A percentile compares a stretch with the other conserved stretches of the same genome.
These are phyloP conservation scores for Monosporascus sp. DNA, from an alignment of 2,329 filamentous ascomycete genomes.

Conservation along the genomic window DNA sequence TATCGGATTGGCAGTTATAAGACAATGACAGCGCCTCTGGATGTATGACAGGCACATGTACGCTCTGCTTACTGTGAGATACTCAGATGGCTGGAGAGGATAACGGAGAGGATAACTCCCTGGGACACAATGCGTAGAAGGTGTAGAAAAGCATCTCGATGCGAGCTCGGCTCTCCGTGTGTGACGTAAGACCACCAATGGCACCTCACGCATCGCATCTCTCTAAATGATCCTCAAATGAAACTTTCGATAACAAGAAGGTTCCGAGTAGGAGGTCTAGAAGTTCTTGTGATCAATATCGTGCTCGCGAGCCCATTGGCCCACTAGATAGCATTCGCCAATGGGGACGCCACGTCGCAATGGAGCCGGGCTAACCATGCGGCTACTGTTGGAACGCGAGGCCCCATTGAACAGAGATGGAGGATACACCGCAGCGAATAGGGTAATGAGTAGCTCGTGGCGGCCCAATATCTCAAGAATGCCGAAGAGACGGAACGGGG, in stretches of 20 bases:
- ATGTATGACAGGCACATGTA: constrained; percentile 13
- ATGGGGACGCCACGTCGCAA: constrained; percentile 33
- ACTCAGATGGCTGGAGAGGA: constrained; percentile 23
- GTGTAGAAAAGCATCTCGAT: neutral
- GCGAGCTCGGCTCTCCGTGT: neutral
- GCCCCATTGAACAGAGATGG: constrained; percentile 6
- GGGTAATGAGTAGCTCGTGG: neutral
- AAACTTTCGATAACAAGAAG: constrained; percentile 18
- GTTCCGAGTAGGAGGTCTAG: constrained; percentile 22
- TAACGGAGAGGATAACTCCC: neutral
- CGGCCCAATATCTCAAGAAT: neutral
- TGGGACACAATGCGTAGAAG: neutral
- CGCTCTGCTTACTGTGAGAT: constrained; percentile 14
- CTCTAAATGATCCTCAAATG: neutral
- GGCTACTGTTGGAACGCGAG: constrained; percentile 1
- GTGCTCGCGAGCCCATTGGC: constrained; percentile 28
- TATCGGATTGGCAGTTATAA: constrained; percentile 17
- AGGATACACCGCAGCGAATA: constrained; percentile 8
- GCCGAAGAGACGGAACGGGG: neutral
- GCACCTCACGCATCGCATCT: neutral
- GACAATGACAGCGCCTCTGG: constrained; percentile 14
- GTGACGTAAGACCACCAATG: neutral
- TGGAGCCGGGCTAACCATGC: constrained; percentile 12
- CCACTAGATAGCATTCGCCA: constrained; percentile 20
- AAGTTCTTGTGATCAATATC: constrained; percentile 31